A percentile compares a stretch with the other conserved stretches of the same genome.
Conservation (phyloP, 305 asterid species). For the Solanum chacoense region DNA sequence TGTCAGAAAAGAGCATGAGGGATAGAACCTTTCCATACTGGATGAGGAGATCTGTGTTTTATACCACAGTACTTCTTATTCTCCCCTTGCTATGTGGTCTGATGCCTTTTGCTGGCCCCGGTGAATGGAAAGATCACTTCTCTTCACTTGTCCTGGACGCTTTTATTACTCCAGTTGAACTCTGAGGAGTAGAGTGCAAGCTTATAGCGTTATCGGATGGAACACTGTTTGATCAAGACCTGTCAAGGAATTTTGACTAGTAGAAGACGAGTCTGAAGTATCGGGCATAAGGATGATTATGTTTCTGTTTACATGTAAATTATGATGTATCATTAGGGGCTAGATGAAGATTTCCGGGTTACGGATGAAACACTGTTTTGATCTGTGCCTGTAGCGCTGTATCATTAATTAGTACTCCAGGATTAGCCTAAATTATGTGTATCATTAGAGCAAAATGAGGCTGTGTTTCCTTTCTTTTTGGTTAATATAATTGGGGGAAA, state of each 20-base stretch:
- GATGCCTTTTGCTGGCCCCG: constrained; percentile 68
- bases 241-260: background rate
- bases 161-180: constrained; percentile 19
- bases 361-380: background rate
- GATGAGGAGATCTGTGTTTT: constrained; percentile 42
- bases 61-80: constrained; percentile 16
- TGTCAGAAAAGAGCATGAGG: constrained; percentile 18
- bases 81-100: constrained; percentile 71
- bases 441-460: background rate
- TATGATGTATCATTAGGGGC: background rate
- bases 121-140: constrained; percentile 71
- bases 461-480: background rate
- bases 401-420: background rate
- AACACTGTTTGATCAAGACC: background rate
- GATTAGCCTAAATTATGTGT: background rate
- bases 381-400: background rate
- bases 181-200: background rate
- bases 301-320: background rate
- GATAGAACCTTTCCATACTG: constrained; percentile 34
- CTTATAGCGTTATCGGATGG: background rate
- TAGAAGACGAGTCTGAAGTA: background rate
- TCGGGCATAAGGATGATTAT: background rate
- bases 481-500: background rate
- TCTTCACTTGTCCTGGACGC: constrained; percentile 12
- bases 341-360: background rate